Percentiles rank a stretch among this genome's conserved stretches.
phyloP scores from a whole-genome alignment of 768 basidiomycete species.

The Tubosaeta sp. region DNA sequence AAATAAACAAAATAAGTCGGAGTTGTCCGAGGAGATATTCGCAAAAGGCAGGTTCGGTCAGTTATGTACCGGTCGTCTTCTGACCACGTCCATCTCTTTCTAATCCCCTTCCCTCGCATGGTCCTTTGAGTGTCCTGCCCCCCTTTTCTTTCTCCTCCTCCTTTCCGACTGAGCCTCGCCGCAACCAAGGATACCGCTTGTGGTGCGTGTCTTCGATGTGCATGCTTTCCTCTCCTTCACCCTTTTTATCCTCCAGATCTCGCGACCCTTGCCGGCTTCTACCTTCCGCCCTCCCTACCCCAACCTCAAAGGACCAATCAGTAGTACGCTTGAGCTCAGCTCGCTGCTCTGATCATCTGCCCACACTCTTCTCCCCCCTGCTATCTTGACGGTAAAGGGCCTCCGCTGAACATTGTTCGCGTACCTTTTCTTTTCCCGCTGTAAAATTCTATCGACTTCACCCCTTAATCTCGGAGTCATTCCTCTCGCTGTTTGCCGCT shows the following conservation, averaged over 20 bases:
- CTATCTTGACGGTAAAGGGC: slow-evolving; percentile 25
- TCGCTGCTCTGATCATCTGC: slow-evolving; percentile 46
- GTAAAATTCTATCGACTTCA: slow-evolving; percentile 24
- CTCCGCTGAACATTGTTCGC: slow-evolving; percentile 45
- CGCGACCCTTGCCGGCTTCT: slow-evolving; percentile 94
- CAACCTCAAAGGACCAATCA: slow-evolving; percentile 36
- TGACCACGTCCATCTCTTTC: slow-evolving; percentile 25
- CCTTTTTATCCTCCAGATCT: slow-evolving; percentile 47
- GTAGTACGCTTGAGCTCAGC: slow-evolving; percentile 67
- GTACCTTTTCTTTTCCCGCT: slow-evolving; percentile 31
- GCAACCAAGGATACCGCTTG: slow-evolving; percentile 52
- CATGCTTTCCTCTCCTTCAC: neutral
- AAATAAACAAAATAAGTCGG: slow-evolving; percentile 18
- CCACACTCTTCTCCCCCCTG: slow-evolving; percentile 14
- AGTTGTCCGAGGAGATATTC: slow-evolving; percentile 26
- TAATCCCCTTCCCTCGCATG: slow-evolving; percentile 28
- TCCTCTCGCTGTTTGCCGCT: neutral
- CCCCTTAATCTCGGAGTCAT: slow-evolving; percentile 15
- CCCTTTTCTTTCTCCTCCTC: slow-evolving; percentile 27
- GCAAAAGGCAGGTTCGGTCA: slow-evolving; percentile 10
- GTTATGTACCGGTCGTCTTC: slow-evolving; percentile 31
- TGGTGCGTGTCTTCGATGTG: slow-evolving; percentile 28
- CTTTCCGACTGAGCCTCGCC: slow-evolving; percentile 41
- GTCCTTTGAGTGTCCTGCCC: slow-evolving; percentile 31
- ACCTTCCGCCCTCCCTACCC: slow-evolving; percentile 41